phyloP scores from a whole-genome alignment of 116 monocot species.

The Dioscorea cayenensis region DNA sequence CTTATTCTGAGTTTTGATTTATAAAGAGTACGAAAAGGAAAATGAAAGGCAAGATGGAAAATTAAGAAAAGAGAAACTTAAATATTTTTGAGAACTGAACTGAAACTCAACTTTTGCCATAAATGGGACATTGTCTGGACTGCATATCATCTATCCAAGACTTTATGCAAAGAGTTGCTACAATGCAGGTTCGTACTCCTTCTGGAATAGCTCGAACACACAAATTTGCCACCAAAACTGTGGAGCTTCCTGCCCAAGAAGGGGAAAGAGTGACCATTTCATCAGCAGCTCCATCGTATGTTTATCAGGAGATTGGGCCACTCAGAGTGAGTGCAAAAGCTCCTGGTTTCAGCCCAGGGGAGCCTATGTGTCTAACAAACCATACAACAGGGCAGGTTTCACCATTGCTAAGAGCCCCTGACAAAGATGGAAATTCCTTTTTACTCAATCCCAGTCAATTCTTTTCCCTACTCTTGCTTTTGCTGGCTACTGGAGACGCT shows the following conservation, averaged over 20 bases:
- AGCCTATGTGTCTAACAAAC: constrained; percentile 85
- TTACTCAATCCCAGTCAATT: constrained; percentile 53
- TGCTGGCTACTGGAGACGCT: constrained; percentile 83
- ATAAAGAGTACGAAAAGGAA: too few species aligned
- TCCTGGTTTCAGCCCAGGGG: constrained; percentile 52
- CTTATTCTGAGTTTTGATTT: too few species aligned
- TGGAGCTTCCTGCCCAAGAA: constrained; percentile 93
- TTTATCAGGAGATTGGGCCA: constrained; percentile 62
- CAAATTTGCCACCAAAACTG: constrained; percentile 78
- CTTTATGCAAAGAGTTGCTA: neutral
- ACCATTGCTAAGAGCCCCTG: constrained; percentile 63
- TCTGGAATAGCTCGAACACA: constrained; percentile 76
- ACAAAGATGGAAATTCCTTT: constrained; percentile 32
- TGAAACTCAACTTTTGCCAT: too few species aligned
- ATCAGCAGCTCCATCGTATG: constrained; percentile 59
- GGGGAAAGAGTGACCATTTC: constrained; percentile 90
- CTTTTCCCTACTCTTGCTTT: constrained; percentile 63
- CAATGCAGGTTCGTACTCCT: constrained; percentile 68
- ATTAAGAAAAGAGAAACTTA: too few species aligned
- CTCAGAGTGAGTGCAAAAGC: constrained; percentile 53
- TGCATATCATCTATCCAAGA: too few species aligned
- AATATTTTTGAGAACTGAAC: too few species aligned
- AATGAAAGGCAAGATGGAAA: too few species aligned
- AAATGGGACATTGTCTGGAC: too few species aligned
- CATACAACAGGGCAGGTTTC: constrained; percentile 73